Evolutionary conservation across 2,329 filamentous ascomycete species (phyloP), one percentile per base, ranked within the genome.

Genomic region (Colletotrichum lentis): DNA sequence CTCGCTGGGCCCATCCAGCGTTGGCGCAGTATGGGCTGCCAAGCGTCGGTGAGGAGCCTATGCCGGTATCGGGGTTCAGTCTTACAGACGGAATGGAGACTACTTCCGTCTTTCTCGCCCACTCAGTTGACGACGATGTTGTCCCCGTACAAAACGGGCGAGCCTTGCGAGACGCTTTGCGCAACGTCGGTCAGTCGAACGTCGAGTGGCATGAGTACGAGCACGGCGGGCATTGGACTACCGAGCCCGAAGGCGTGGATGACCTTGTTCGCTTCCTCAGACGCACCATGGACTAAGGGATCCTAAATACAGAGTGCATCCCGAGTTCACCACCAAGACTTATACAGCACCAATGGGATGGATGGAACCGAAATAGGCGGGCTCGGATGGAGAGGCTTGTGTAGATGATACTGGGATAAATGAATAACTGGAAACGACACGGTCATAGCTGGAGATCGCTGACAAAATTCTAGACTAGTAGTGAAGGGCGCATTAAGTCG

Each of bases 191-290:
- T 18, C 37, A 49, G 6, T 24, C 61, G n/a, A 43, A 57, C 11
- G 71, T 77, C 0, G 63, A 75, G 43, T 77, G 72, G 73, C 71
- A 70, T 1, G 75, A 77, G 41, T 78, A 78, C 49, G 44, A 72
- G 37, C 70, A 74, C 56, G 74, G 64, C 60, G 73, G 73, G 1
- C 73, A 76, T 55, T 76, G 72, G 73, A 41, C 75, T 60, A 73
- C 74, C 54, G 74, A 75, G 49, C 73, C 74, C 3, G 46, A 72
- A n/a, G 73, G 74, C 0, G 62, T 74, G 8, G 71, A 76, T 46
- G 72, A 74, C 16, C 54, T 75, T 12, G 69, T 67, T 24, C 10
- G 11, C 3, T 74, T 74, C 56, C 50, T 74, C n/a, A 31, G 7
- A 14, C 27, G 55, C 27, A 58, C n/a, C 18, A 4, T 58, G n/a